Conservation (phyloP, 2,329 filamentous ascomycete genomes). For the Cercospora brassicicola region DNA sequence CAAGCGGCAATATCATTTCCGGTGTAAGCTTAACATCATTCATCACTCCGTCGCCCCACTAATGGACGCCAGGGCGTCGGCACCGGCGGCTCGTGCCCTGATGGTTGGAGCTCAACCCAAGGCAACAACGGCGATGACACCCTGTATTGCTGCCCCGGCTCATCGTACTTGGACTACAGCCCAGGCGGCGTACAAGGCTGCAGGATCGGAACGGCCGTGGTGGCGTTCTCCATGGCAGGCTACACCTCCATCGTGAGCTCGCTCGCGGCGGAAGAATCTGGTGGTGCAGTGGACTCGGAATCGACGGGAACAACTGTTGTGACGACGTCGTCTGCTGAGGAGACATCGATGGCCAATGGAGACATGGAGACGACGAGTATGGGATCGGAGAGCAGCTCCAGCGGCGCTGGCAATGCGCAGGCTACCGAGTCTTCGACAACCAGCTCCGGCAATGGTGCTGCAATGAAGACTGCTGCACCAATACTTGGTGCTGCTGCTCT, state of each 20-base stretch:
- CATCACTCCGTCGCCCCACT: too few species aligned
- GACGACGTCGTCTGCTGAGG: not conserved
- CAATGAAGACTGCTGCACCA: conserved; percentile 2
- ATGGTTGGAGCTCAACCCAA: not conserved
- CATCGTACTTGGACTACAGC: not conserved
- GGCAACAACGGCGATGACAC: not conserved
- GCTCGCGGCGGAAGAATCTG: not conserved
- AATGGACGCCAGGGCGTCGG: too few species aligned
- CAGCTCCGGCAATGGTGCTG: not conserved
- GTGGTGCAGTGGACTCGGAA: not conserved
- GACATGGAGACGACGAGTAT: not conserved
- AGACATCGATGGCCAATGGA: not conserved
- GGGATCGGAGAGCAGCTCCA: not conserved
- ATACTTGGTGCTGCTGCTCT: conserved; percentile 2
- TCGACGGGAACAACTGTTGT: not conserved
- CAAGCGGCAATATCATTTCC: too few species aligned
- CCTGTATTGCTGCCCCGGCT: not conserved
- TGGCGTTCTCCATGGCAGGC: not conserved
- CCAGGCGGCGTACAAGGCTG: not conserved
- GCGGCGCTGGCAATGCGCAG: not conserved
- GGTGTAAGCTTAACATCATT: not conserved
- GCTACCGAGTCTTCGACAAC: not conserved
- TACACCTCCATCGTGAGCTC: conserved; percentile 1
- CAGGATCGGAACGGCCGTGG: not conserved
- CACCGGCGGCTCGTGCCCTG: not conserved